Base-by-base conservation (phyloP, 164 flowering plant species). In the Tetrastigma voinierianum region DNA sequence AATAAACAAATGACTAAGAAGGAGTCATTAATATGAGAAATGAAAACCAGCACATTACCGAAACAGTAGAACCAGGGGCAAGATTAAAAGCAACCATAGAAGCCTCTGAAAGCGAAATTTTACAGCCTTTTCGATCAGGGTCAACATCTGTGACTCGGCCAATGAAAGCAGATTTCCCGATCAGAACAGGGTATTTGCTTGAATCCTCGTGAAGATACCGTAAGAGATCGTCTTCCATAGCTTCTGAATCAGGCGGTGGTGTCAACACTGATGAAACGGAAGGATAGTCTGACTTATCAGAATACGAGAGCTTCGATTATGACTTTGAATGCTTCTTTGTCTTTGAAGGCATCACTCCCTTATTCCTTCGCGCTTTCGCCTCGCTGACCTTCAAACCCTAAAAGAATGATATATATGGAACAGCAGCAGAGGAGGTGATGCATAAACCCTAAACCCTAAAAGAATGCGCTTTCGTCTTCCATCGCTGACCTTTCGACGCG, bases 61-160 rank as follows among this genome's bases (percentile, higher is more conserved):
- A 90, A n/a, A 92, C 96, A 17, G 77, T 64, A 46, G 90, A 83
- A 47, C n/a, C n/a, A n/a, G n/a, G 16, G 87, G 87, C 15, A n/a
- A 57, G 15, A 19, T 83, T 79, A 66, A 81, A 66, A 44, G 92
- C 57, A 54, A 76, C 72, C 88, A 95, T 83, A 40, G 87, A 79
- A 23, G 88, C 32, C 47, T 91, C 88, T 0, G 97, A 87, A 5
- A 95, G 80, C 93, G 96, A 95, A 66, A 95, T n/a, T 69, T 61
- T 81, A 70, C 82, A 75, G 56, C 79, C 81, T 75, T 56, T 72
- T 55, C 77, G 21, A 10, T 71, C 75, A 10, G 72, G 2, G 1
- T 64, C 82, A 19, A 71, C 75, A 58, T 76, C 84, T 0, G 59
- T 18, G 9, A 90, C 56, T 54, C 59, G 75, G 15, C 82, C 92